A percentile compares a stretch with the other conserved stretches of the same genome.
phyloP scores from a whole-genome alignment of 2,329 filamentous ascomycete species.

The Clarireedia sp. region DNA sequence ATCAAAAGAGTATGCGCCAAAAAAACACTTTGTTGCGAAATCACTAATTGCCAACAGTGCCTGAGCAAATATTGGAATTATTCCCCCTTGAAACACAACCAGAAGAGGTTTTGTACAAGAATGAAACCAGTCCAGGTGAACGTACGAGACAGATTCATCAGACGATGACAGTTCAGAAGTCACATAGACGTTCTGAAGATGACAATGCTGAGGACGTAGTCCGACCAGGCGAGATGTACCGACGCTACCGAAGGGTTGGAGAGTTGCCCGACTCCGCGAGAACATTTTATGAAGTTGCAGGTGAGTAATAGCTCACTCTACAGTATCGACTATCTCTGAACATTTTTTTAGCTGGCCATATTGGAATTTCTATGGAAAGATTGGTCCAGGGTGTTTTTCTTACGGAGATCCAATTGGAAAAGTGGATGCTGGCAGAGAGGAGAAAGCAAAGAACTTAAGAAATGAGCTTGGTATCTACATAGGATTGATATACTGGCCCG shows the following conservation, averaged over 20 bases:
- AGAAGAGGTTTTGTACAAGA: slow-evolving; percentile 18
- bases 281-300: slow-evolving; percentile 36
- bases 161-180: slow-evolving; percentile 22
- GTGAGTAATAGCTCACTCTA: slow-evolving; percentile 20
- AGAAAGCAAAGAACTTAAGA: slow-evolving; percentile 12
- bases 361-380: slow-evolving; percentile 20
- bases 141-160: slow-evolving; percentile 22
- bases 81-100: slow-evolving; percentile 28
- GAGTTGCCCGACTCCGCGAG: slow-evolving; percentile 37
- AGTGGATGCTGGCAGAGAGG: slow-evolving; percentile 22
- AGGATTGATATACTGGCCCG: background rate
- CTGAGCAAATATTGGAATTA: slow-evolving; percentile 29
- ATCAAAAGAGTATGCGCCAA: slow-evolving; percentile 31
- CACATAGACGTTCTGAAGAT: slow-evolving; percentile 13
- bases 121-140: slow-evolving; percentile 17
- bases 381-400: slow-evolving; percentile 24
- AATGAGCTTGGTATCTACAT: background rate
- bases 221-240: slow-evolving; percentile 31
- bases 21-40: background rate
- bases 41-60: slow-evolving; percentile 19
- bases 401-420: slow-evolving; percentile 24
- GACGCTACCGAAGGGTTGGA: slow-evolving; percentile 32
- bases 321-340: background rate
- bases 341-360: slow-evolving; percentile 20
- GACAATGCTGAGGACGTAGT: slow-evolving; percentile 11